Evolutionary conservation across 1,284 basidiomycete genomes (phyloP).

Genomic region (Cutaneotrichosporon dermatis): DNA sequence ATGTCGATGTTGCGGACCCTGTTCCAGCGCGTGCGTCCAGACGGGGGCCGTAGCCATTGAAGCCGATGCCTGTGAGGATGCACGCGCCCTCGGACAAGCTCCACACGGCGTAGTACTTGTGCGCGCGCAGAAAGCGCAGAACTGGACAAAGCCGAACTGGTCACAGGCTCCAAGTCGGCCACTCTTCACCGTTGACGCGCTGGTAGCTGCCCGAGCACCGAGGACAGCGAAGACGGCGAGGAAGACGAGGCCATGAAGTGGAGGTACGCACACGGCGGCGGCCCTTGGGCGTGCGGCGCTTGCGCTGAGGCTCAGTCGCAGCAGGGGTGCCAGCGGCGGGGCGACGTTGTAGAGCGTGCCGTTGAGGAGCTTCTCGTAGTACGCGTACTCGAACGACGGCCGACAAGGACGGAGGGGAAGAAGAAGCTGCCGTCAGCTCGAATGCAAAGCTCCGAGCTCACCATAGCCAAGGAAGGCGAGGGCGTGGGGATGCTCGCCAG

Average conservation of each 20-base stretch:
- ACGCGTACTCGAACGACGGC: conserved; percentile 79
- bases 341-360: conserved; percentile 60
- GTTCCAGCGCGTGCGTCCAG: conserved; percentile 64
- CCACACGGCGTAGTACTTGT: conserved; percentile 50
- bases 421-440: conserved; percentile 63
- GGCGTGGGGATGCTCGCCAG: conserved; percentile 71
- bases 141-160: conserved; percentile 64
- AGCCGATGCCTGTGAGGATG: conserved; percentile 92
- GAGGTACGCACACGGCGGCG: conserved; percentile 80
- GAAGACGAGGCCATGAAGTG: conserved; percentile 69
- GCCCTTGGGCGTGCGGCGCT: conserved; percentile 59
- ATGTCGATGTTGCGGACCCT: conserved; percentile 86
- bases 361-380: conserved; percentile 73
- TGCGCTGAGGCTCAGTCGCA: conserved; percentile 26
- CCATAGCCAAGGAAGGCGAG: conserved; percentile 89
- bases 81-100: conserved; percentile 64
- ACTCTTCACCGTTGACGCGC: conserved; percentile 53
- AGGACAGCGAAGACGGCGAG: conserved; percentile 71
- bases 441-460: conserved; percentile 49
- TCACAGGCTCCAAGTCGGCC: conserved; percentile 53
- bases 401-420: conserved; percentile 91
- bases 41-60: conserved; percentile 74
- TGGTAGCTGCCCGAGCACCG: conserved; percentile 61
- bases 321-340: conserved; percentile 28
- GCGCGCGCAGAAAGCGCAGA: conserved; percentile 57